Conservation (phyloP, 2,329 filamentous ascomycete genomes). For the Botrytis fragariae region DNA sequence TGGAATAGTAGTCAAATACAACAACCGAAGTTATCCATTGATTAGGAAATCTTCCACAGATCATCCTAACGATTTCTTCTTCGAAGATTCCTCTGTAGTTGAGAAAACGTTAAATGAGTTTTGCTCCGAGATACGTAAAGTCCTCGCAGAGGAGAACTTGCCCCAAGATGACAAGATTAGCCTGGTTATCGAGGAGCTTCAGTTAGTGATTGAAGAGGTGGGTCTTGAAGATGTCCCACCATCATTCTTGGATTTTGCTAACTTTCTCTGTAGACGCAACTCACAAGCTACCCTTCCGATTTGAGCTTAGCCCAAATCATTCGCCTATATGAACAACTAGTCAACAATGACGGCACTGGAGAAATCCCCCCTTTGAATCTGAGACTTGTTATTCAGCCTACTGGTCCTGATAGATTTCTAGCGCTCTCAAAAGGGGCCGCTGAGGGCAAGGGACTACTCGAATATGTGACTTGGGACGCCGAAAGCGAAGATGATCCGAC, state of each 20-base stretch:
- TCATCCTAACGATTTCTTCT: slow-evolving; percentile 53
- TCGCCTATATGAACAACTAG: slow-evolving; percentile 56
- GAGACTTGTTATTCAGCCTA: slow-evolving; percentile 52
- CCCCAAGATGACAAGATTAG: slow-evolving; percentile 56
- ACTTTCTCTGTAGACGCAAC: slow-evolving; percentile 40
- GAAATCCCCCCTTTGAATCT: slow-evolving; percentile 57
- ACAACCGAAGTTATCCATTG: slow-evolving; percentile 16
- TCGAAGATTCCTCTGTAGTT: slow-evolving; percentile 55
- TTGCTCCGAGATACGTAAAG: slow-evolving; percentile 53
- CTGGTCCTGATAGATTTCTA: slow-evolving; percentile 51
- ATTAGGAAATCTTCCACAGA: slow-evolving; percentile 36
- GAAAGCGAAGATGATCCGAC: slow-evolving; percentile 29
- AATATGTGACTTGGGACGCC: slow-evolving; percentile 32
- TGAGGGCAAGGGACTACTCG: slow-evolving; percentile 51
- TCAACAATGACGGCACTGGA: slow-evolving; percentile 55
- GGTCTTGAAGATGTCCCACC: slow-evolving; percentile 32
- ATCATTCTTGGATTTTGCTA: slow-evolving; percentile 32
- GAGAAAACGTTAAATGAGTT: slow-evolving; percentile 52
- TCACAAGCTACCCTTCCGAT: slow-evolving; percentile 47
- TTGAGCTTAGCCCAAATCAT: slow-evolving; percentile 56
- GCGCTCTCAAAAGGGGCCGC: slow-evolving; percentile 52
- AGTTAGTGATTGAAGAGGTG: slow-evolving; percentile 57
- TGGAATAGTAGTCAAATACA: slow-evolving; percentile 19
- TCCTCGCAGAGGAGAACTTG: slow-evolving; percentile 52
- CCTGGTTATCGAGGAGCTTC: slow-evolving; percentile 53